Evolutionary conservation across 2,329 filamentous ascomycete species (phyloP), one percentile per base, ranked within the genome.

Genomic region (Pyricularia sp.): DNA sequence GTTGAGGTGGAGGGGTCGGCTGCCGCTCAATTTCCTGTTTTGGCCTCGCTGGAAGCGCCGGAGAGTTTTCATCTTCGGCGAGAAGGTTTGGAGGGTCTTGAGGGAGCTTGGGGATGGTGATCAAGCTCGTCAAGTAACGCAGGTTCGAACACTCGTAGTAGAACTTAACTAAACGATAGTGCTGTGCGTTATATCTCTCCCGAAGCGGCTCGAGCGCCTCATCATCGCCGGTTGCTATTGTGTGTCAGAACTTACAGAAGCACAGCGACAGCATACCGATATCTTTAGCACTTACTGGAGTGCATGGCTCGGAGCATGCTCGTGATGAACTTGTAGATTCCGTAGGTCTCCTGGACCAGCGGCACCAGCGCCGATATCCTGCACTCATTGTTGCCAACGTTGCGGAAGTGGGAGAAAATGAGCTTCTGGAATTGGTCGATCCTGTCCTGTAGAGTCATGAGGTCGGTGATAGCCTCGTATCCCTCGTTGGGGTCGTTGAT

Each of bases 301-400:
- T 99, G 94, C 94, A 99, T 97, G 20, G 95, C 95, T 69, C 95
- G 88, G 71, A 99, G 81, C 95, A 99, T 99, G 90, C 95, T 99
- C 0, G 95, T 99, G 72, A 97, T 94, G 78, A 99, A 99, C 80
- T 98, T 98, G 85, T 99, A 99, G 74, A 99, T 98, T 65, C 95
- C 95, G 79, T 98, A 99, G 78, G 93, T 98, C 82, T 99, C 95
- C 78, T 97, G 93, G 3, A 99, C 95, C 63, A 99, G 83, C 2
- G 94, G 93, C 26, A 98, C 94, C 68, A 99, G 82, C 1, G 95
- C 92, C 17, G 94, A 96, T 75, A 99, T 99, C 71, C 94, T 88
- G 79, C 94, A 98, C 79, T 99, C 95, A 76, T 98, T 99, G 81
- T 97, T 97, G 65, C 91, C 90, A 30, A 94, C 92, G 72, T 90